Evolutionary conservation across 495 filamentous ascomycete genomes (phyloP).

Genomic region (Neurospora sublineolata): DNA sequence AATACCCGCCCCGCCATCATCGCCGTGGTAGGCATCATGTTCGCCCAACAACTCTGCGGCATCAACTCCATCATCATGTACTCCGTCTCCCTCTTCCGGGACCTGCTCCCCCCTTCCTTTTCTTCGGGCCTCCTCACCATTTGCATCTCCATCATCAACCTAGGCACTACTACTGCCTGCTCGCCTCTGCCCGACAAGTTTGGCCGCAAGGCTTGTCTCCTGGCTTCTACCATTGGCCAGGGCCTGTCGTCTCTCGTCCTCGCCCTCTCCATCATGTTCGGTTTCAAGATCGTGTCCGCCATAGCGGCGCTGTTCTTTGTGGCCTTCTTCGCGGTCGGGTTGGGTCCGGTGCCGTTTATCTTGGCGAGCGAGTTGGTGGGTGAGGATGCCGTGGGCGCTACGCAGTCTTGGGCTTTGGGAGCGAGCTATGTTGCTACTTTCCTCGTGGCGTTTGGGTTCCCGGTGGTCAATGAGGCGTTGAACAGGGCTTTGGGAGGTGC

Average conservation of each 20-base stretch:
- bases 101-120: slow-evolving; percentile 55
- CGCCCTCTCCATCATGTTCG: slow-evolving; percentile 60
- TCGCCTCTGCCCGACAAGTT: slow-evolving; percentile 78
- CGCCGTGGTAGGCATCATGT: slow-evolving; percentile 82
- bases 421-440: slow-evolving; percentile 90
- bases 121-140: slow-evolving; percentile 68
- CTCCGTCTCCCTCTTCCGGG: slow-evolving; percentile 73
- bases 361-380: slow-evolving; percentile 80
- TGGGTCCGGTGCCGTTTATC: slow-evolving; percentile 92
- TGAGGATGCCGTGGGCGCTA: slow-evolving; percentile 76
- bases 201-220: slow-evolving; percentile 71
- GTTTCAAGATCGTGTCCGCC: slow-evolving; percentile 61
- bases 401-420: slow-evolving; percentile 72
- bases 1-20: slow-evolving; percentile 64
- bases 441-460: slow-evolving; percentile 86
- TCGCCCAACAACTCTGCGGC: slow-evolving; percentile 81
- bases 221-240: slow-evolving; percentile 74
- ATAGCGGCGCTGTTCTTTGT: slow-evolving; percentile 77
- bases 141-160: slow-evolving; percentile 72
- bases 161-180: slow-evolving; percentile 66
- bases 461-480: slow-evolving; percentile 62
- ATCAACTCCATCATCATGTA: slow-evolving; percentile 99
- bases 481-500: slow-evolving; percentile 47
- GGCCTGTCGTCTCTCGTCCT: slow-evolving; percentile 61
- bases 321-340: slow-evolving; percentile 74